Evolutionary conservation across 2,329 filamentous ascomycete genomes (phyloP), one percentile per base, ranked within the genome.

Genomic region (Nannizzia gypsea): DNA sequence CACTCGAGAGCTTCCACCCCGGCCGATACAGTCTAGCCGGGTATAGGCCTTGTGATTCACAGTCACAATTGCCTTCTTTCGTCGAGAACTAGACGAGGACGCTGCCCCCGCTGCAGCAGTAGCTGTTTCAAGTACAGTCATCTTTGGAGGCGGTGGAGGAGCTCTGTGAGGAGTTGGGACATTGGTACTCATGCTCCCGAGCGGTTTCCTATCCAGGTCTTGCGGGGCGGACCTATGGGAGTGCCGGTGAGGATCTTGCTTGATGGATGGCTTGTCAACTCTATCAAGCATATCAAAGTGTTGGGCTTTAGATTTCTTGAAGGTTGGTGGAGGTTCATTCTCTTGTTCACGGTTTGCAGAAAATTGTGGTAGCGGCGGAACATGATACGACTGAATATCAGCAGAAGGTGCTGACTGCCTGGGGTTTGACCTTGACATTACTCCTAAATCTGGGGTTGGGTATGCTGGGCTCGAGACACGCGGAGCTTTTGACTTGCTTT

Each of bases 41-140:
- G 90, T 93, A 70, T 95, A 99, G 38, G 85, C 83, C 70, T 95
- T 95, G 62, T 90, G 89, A 69, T 99, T 99, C 63, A 99, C 85
- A 54, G 86, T 85, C 61, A 97, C 81, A 61, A 92, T 86, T 63
- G 90, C 89, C 54, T 90, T 83, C 68, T 90, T 89, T 72, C 88
- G 90, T 71, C 80, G 80, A 44, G 80, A 79, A 68, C 91, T 88
- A 3, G 83, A 81, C 2, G 89, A 85, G 0, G 88, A 86, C 3
- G 88, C 84, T 26, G 90, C 88, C 13, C 91, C 91, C 3, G 88
- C 90, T 9, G 85, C 86, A 1, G 87, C 84, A 1, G 92, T 96
- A 1, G 90, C 92, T 2, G 91, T 87, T 65, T 97, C 90, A n/a
- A 96, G 77, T 6, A 96, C 87, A 1, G 89, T 93, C 92, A 97